phyloP scores from a whole-genome alignment of 345 rosid genomes.

The Populus deltoides region DNA sequence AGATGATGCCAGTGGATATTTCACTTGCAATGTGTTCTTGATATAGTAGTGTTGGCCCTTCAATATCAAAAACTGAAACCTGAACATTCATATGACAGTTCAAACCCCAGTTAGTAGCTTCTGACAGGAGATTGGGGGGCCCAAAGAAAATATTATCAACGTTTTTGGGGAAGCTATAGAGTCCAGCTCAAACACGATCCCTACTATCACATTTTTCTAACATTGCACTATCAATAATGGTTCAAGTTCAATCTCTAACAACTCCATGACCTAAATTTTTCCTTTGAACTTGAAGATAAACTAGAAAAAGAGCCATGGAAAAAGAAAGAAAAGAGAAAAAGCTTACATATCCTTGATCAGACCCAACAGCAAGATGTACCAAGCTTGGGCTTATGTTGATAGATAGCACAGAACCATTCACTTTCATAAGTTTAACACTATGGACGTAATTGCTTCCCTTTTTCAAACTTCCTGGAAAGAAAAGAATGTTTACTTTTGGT shows the following conservation, averaged over 20 bases:
- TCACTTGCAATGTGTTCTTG: slow-evolving; percentile 65
- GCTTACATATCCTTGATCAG: slow-evolving; percentile 88
- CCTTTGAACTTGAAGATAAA: neutral
- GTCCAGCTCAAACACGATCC: no score
- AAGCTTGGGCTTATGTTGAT: slow-evolving; percentile 47
- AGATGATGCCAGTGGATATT: slow-evolving; percentile 57
- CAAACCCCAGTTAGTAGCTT: neutral
- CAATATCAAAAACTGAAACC: slow-evolving; percentile 65
- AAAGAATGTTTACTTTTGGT: neutral
- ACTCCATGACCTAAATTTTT: no score
- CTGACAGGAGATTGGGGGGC: neutral
- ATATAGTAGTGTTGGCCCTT: slow-evolving; percentile 49
- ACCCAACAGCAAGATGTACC: slow-evolving; percentile 66
- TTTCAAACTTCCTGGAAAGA: slow-evolving; percentile 53
- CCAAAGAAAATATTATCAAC: no score
- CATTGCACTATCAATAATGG: no score
- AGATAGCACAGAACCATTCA: slow-evolving; percentile 65
- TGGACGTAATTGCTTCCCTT: slow-evolving; percentile 69
- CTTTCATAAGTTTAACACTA: slow-evolving; percentile 56
- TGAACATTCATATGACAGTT: slow-evolving; percentile 23
- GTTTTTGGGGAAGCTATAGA: no score
- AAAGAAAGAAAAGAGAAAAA: slow-evolving; percentile 2
- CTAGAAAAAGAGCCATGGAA: neutral
- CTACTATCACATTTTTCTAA: no score
- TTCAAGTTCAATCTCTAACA: no score